These are phyloP conservation scores for Vanrija sp. DNA, from an alignment of 1,284 basidiomycete species.

Conservation along the genomic window DNA sequence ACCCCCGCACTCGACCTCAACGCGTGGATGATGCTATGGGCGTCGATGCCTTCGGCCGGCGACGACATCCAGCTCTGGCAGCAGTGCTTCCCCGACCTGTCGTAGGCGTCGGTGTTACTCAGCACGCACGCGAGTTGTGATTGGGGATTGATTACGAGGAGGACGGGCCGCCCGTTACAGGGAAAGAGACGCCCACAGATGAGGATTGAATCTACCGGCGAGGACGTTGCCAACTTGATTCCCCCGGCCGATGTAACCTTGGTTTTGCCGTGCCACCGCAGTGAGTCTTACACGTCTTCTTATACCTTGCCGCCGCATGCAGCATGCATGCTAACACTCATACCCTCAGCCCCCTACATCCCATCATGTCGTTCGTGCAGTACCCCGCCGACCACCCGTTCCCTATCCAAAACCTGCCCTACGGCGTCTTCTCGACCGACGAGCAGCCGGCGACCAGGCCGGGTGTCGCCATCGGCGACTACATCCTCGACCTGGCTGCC, in stretches of 20 bases:
- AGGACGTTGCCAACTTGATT: no score
- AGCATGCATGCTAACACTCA: no score
- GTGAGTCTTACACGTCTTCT: no score
- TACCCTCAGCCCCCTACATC: no score
- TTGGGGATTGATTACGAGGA: not conserved
- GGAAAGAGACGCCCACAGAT: no score
- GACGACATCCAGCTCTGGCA: constrained; percentile 19
- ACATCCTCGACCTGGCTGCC: not conserved
- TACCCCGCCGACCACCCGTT: constrained; percentile 2
- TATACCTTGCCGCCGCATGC: no score
- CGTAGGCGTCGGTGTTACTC: not conserved
- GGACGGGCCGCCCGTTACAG: no score
- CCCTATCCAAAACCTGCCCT: constrained; percentile 2
- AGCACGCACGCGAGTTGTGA: not conserved
- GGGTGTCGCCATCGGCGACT: not conserved
- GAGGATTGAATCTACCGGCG: no score
- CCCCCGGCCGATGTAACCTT: no score
- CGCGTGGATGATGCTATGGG: constrained; percentile 20
- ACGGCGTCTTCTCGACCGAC: not conserved
- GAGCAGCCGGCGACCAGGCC: no score
- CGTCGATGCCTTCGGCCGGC: constrained; percentile 16
- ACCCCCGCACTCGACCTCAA: constrained; percentile 8
- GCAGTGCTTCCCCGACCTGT: constrained; percentile 15
- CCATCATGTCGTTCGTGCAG: not conserved
- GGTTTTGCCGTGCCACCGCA: no score